Base-by-base conservation (phyloP, 129 eudicot genomes). In the Flaveria linearis region DNA sequence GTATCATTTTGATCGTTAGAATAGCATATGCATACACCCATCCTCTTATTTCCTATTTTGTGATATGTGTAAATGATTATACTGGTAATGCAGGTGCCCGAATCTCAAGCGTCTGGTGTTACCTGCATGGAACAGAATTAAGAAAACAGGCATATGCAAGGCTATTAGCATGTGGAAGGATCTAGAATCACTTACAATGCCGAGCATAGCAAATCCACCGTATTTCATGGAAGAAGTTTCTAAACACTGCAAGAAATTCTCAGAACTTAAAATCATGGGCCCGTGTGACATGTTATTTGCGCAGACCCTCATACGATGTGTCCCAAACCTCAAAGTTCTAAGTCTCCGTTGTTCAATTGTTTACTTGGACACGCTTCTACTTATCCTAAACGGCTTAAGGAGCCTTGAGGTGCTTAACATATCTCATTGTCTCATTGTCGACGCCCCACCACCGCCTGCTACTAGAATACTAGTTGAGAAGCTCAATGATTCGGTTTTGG, bases 101-200 rank as follows among this genome's bases (percentile, higher is more conserved):
- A 72, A 55, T 50, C 92, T 90, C 15, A 87, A 72, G 68, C 86
- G 96, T 36, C 82, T 90, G 16, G 92, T 90, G 11, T 85, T 90
- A 87, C 96, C 96, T 15, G 92, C 92, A 26, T 85, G 90, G 92
- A 87, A 90, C 80, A 74, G 90, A 75, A 85, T 90, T 68, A 87
- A 85, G 63, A 90, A 63, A 49, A 80, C 86, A 0, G 92, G 90
- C 18, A 90, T 90, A 76, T 85, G 92, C 36, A 83, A 62, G 42
- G 92, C 96, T 8, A 77, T 90, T 20, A 69, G 84, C 68, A 72
- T 58, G 82, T 90, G 96, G 92, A 42, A 78, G 47, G 87, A 87
- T 82, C 92, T 90, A 1, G 96, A 87, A 78, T 90, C 96, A 0
- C 78, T 90, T 10, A 88, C 92, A 22, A 84, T 90, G 96, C 96